A percentile compares a stretch with the other conserved stretches of the same genome.
phyloP scores from a whole-genome alignment of 345 rosid genomes.

The Sisymbrium altissimum region DNA sequence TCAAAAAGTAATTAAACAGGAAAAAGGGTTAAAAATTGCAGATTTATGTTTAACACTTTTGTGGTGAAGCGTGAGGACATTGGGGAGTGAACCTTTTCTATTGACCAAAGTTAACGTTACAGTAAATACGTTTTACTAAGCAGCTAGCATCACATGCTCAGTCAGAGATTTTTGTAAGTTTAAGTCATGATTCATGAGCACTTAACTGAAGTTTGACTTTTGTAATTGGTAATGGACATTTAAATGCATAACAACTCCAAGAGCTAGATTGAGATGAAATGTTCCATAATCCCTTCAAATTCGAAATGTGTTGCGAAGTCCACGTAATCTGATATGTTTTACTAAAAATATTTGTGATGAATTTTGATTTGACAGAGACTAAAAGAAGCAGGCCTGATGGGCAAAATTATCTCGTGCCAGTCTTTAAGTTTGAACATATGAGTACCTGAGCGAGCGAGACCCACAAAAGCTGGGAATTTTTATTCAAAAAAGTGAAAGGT shows the following conservation, averaged over 20 bases:
- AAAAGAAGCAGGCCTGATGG: constrained; percentile 26
- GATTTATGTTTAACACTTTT: constrained; percentile 9
- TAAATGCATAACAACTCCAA: not conserved
- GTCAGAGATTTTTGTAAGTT: not conserved
- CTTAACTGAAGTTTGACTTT: not conserved
- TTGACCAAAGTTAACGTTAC: constrained; percentile 24
- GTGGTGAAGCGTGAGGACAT: constrained; percentile 34
- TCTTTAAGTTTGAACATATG: constrained; percentile 21
- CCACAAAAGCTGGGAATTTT: constrained; percentile 28
- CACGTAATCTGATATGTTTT: not conserved
- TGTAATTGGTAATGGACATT: not conserved
- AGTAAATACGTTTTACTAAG: constrained; percentile 1
- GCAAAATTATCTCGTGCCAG: constrained; percentile 18
- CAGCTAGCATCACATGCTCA: constrained; percentile 26
- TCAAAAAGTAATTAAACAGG: constrained; percentile 24
- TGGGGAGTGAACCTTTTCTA: constrained; percentile 26
- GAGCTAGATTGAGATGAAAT: not conserved
- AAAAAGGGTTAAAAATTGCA: not conserved
- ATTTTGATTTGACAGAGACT: not conserved
- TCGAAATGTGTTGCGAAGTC: not conserved
- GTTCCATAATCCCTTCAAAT: not conserved
- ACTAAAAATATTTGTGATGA: not conserved
- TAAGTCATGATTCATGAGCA: not conserved
- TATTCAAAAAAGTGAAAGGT: constrained; percentile 5
- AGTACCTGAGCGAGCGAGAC: constrained; percentile 31